phyloP scores from a whole-genome alignment of 805 yeast species.

The Kurtzmaniella fragi region DNA sequence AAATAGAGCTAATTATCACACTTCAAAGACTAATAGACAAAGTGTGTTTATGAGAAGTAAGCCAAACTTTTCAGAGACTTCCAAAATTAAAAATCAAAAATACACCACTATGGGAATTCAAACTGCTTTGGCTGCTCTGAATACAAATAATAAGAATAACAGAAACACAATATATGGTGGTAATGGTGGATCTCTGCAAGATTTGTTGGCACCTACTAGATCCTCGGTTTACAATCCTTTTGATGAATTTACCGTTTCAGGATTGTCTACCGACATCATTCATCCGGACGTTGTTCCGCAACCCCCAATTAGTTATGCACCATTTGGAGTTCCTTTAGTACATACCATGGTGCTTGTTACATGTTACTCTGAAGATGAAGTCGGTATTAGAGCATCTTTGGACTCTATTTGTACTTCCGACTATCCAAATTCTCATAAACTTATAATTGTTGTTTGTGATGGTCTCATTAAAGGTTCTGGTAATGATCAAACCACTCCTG shows the following conservation, averaged over 20 bases:
- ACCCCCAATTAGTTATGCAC: slow-evolving; percentile 86
- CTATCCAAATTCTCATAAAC: slow-evolving; percentile 91
- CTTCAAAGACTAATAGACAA: slow-evolving; percentile 33
- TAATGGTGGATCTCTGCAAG: slow-evolving; percentile 65
- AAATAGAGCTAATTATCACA: slow-evolving; percentile 46
- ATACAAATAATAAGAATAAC: slow-evolving; percentile 1
- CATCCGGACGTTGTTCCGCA: slow-evolving; percentile 84
- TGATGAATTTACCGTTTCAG: slow-evolving; percentile 31
- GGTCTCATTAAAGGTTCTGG: slow-evolving; percentile 95
- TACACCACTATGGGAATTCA: slow-evolving; percentile 67
- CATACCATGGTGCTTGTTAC: slow-evolving; percentile 55
- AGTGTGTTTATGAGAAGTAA: slow-evolving; percentile 35
- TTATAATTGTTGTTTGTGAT: slow-evolving; percentile 83
- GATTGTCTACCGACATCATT: slow-evolving; percentile 54
- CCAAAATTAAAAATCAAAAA: slow-evolving; percentile 16
- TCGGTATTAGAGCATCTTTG: slow-evolving; percentile 78
- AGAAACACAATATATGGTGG: slow-evolving; percentile 61
- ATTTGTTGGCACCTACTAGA: slow-evolving; percentile 23
- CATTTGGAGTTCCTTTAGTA: slow-evolving; percentile 74
- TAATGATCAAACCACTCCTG: slow-evolving; percentile 83
- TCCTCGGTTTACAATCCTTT: slow-evolving; percentile 25
- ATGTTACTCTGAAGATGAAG: slow-evolving; percentile 90
- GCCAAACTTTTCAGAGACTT: slow-evolving; percentile 32
- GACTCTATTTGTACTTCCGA: slow-evolving; percentile 95
- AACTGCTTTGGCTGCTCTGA: slow-evolving; percentile 31